These are phyloP conservation scores for Cornus kousa DNA, from an alignment of 148 eudicot genomes.

Conservation along the genomic window DNA sequence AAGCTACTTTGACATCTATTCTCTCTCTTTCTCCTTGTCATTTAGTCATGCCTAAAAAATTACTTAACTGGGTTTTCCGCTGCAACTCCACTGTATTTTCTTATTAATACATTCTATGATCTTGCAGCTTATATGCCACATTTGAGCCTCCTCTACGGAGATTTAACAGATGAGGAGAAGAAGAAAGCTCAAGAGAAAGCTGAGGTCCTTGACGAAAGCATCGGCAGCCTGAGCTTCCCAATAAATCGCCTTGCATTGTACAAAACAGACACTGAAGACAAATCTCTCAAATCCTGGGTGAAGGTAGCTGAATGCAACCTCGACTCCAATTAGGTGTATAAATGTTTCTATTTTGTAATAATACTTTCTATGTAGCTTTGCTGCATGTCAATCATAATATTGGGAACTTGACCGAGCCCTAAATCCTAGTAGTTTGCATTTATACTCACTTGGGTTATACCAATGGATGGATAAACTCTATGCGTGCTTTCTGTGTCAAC, in stretches of 20 bases:
- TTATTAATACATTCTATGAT: not conserved
- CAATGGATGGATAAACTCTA: not conserved
- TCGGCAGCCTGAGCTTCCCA: constrained; percentile 62
- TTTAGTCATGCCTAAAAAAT: too few relatives aligned
- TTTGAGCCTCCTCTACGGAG: constrained; percentile 82
- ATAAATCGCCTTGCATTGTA: constrained; percentile 67
- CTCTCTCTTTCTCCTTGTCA: too few relatives aligned
- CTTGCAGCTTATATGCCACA: constrained; percentile 97
- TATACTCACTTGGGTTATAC: not conserved
- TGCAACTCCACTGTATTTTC: too few relatives aligned
- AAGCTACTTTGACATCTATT: too few relatives aligned
- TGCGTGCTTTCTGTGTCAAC: not conserved
- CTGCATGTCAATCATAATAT: not conserved
- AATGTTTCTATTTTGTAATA: not conserved
- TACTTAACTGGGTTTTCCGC: too few relatives aligned
- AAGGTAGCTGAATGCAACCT: constrained; percentile 63
- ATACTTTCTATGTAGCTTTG: not conserved
- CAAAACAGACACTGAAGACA: constrained; percentile 80
- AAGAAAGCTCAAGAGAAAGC: constrained; percentile 78
- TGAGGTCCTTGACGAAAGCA: constrained; percentile 51
- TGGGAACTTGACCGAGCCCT: not conserved
- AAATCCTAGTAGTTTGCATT: not conserved
- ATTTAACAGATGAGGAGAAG: constrained; percentile 82
- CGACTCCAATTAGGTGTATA: constrained; percentile 21
- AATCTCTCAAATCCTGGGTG: constrained; percentile 83